Evolutionary conservation across 2,329 filamentous ascomycete species (phyloP), one percentile per base, ranked within the genome.

Genomic region (Penicillium sp.): DNA sequence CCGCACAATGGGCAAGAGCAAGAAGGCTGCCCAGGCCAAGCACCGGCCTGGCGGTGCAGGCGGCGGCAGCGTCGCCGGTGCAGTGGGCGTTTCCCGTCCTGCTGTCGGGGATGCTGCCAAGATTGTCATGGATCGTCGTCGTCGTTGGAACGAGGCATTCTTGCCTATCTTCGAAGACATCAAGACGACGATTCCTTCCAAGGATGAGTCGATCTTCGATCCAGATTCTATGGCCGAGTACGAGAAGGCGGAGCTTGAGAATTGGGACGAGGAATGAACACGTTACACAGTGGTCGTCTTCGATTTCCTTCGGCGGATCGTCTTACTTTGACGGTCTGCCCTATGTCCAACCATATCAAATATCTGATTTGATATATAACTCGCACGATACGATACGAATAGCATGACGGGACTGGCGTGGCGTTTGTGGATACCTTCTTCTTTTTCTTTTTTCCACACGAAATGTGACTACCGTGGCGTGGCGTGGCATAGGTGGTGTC

Each of bases 1-100:
- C 25, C 84, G 93, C 39, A 95, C 89, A 0, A 86, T 97, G 73
- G 89, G 91, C 68, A 95, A 97, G 75, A 89, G 84, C 70, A 95
- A 95, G 71, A 95, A 95, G 74, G 86, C 90, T 49, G 77, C 78
- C 27, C 92, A 95, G 67, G 72, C 71, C 33, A 75, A 75, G 52
- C 69, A 75, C 45, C 67, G 72, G 6, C 72, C 73, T 16, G 87
- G 88, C 37, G 88, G 87, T 45, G 84, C 86, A 2, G 85, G 86
- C 19, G 88, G 85, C 53, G 86, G 86, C 38, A 84, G 81, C 27
- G 60, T 66, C 36, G 75, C 64, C 41, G 66, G 62, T 34, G 64
- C 47, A 14, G 47, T 67, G 8, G 70, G 70, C 2, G 66, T 71
- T 64, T 73, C 74, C 44, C 79, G 80, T n/a, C 77, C 77, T 29